Conservation (phyloP, 805 yeast genomes). For the Teunomyces kruisii region DNA sequence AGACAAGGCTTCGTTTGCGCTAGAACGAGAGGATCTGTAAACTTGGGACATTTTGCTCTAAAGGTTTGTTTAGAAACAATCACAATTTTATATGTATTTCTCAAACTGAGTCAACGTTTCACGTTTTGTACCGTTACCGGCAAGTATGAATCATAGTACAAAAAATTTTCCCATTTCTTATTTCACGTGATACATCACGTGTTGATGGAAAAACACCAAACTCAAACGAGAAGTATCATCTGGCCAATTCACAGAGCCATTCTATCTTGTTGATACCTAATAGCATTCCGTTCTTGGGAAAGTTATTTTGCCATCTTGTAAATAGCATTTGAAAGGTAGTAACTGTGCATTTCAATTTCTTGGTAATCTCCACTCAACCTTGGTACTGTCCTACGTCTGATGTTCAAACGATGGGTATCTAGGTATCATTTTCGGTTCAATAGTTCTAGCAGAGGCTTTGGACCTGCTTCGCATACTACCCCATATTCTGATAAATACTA, state of each 20-base stretch:
- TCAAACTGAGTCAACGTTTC: slow-evolving; percentile 1
- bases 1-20: slow-evolving; percentile 49
- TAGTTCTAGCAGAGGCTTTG: slow-evolving; percentile 6
- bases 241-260: no score
- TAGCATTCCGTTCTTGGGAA: not conserved
- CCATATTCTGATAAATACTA: slow-evolving; percentile 27
- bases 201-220: not conserved
- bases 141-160: not conserved
- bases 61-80: not conserved
- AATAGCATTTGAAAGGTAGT: not conserved
- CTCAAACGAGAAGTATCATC: no score
- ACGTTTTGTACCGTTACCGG: slow-evolving; percentile 3
- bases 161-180: not conserved
- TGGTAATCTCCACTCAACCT: not conserved
- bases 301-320: not conserved
- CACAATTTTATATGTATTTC: not conserved
- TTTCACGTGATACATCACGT: slow-evolving; percentile 1
- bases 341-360: not conserved
- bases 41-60: slow-evolving; percentile 43
- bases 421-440: slow-evolving; percentile 9
- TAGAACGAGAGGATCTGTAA: slow-evolving; percentile 80
- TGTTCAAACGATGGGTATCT: slow-evolving; percentile 10
- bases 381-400: not conserved
- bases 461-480: slow-evolving; percentile 10
- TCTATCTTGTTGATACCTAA: not conserved